Base-by-base conservation (phyloP, 106 monocot species). In the Dioscorea dumetorum region DNA sequence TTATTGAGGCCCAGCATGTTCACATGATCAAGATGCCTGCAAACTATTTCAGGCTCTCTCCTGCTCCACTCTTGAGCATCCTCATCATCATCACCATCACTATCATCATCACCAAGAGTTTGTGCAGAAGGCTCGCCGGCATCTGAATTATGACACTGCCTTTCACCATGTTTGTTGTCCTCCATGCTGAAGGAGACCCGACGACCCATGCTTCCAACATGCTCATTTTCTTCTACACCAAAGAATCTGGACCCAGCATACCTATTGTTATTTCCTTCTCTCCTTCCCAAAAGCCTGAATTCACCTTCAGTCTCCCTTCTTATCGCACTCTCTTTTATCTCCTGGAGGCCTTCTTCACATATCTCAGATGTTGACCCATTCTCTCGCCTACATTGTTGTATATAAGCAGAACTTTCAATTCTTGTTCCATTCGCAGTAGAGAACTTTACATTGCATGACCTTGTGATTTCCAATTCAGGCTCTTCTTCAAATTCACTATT, bases 21-120 rank as follows among this genome's bases (percentile, higher is more conserved):
- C 32, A 89, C 86, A 75, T 97, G 95, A 76, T 97, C 95, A 64
- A 97, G 81, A 73, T 97, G 91, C 67, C 76, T 77, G 69, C 95
- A 97, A 6, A 87, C 41, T 18, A 97, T 92, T 72, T 89, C 89
- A 1, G 91, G 86, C 50, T 91, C 95, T 77, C 76, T 73, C 75
- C 88, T 81, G 16, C 33, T 50, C 82, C 73, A 80, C 2, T 83
- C 88, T 67, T 77, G 72, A 32, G 48, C 73, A 66, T 85, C 88
- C 18, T 76, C 88, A 50, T 88, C 85, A 21, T 88, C 79, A 59
- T 51, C 81, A 21, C 73, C 71, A 48, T 63, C 41, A 41, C 41
- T 41, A 41, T 77, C 79, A 16, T 69, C 76, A 41, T 65, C 76
- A 60, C 23, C 68, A 19, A 49, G 22, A 48, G 62, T 50, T 60